Evolutionary conservation across 305 asterid species (phyloP).

Genomic region (Plantago lanceolata): DNA sequence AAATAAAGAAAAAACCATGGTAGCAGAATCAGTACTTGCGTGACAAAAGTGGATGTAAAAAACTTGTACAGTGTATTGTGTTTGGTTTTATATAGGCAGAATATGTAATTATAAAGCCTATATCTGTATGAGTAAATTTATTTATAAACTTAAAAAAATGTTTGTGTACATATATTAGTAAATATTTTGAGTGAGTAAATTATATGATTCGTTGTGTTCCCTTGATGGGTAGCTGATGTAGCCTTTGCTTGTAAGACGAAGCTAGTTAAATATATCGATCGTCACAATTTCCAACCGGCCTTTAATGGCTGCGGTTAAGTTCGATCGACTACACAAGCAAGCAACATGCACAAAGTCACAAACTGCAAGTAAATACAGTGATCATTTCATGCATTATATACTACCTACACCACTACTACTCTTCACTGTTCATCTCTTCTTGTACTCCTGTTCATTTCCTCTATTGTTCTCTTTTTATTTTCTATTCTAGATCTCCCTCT

Average conservation of each 20-base stretch:
- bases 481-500: too few relatives aligned
- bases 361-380: too few relatives aligned
- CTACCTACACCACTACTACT: conserved; percentile 2
- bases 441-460: too few relatives aligned
- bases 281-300: conserved; percentile 15
- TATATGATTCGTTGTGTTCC: conserved; percentile 3
- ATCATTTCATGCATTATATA: not conserved
- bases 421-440: too few relatives aligned
- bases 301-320: conserved; percentile 13
- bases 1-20: not conserved
- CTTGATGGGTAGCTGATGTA: too few relatives aligned
- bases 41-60: not conserved
- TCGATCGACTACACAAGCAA: not conserved
- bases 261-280: too few relatives aligned
- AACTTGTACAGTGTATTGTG: conserved; percentile 4
- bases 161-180: too few relatives aligned
- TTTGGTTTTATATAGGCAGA: not conserved
- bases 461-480: too few relatives aligned
- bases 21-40: not conserved
- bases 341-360: too few relatives aligned
- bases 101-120: too few relatives aligned
- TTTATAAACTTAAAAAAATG: too few relatives aligned
- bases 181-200: not conserved
- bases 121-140: too few relatives aligned
- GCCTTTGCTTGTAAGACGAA: not conserved